Evolutionary conservation across 495 filamentous ascomycete genomes (phyloP), one percentile per base, ranked within the genome.

Genomic region (Clavariopsis aquatica): DNA sequence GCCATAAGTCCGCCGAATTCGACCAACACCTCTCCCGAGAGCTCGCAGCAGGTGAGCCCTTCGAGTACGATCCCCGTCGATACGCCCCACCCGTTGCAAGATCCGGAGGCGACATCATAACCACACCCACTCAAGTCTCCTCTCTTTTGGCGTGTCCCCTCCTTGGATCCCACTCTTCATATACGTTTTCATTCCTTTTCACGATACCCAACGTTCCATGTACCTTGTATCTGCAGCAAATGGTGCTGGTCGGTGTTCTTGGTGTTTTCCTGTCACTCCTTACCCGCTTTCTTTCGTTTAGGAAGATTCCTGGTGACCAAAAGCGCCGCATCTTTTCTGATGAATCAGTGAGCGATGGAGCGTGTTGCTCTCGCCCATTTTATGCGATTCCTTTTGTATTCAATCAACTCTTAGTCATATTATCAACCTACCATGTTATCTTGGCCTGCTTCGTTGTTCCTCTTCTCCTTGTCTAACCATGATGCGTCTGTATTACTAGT

Each of bases 11-110:
- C 75, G 1, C 56, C 66, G 46, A 71, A 56, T 52, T 69, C 68
- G 2, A 61, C 68, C 2, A 64, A 55, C 52, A 72, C 34, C 57
- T 70, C 70, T 3, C 66, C 70, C 4, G 66, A 69, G 60, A 60
- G 57, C 31, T 72, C 70, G 55, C 67, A 69, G 60, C 64, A 72
- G 27, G 70, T 72, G 7, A 62, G 62, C 20, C 70, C 70, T 2
- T 47, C 51, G 22, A 62, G 41, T 8, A 71, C 69, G n/a, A 60
- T 71, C 26, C 69, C 69, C 8, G 55, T 59, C 3, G 62, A 65
- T 43, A 60, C 56, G 8, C 54, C 55, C 8, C 62, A 65, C 54
- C 46, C 55, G 22, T 46, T 65, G 55, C 55, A 54, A 19, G 62
- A 65, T 23, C 53, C 41, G 10, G 45, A 64, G 31, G 54, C 47